phyloP scores from a whole-genome alignment of 768 basidiomycete species.

The Leccinum olivaceopallidum region DNA sequence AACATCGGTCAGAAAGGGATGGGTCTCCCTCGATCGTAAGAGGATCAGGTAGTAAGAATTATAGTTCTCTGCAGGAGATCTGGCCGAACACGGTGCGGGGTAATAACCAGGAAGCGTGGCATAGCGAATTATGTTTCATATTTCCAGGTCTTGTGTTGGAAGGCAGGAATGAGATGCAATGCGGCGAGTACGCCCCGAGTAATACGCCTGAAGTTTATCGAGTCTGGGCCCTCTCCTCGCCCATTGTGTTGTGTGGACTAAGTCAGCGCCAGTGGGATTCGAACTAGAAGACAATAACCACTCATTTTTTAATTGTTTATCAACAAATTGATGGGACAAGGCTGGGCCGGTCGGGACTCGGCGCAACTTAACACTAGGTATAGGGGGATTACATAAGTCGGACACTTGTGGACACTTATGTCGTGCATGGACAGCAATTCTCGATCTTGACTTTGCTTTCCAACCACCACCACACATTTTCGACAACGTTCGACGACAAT shows the following conservation, averaged over 20 bases:
- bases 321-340: not conserved
- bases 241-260: not conserved
- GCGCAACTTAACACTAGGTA: not conserved
- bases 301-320: not conserved
- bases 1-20: not conserved
- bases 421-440: not conserved
- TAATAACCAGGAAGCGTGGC: too few species aligned
- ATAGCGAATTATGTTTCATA: not conserved
- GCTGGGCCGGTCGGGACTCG: too few species aligned
- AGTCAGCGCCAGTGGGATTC: not conserved
- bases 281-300: too few species aligned
- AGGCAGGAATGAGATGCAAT: not conserved
- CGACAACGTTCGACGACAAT: not conserved
- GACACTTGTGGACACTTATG: slow-evolving; percentile 5
- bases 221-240: not conserved
- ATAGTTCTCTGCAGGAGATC: too few species aligned
- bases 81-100: too few species aligned
- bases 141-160: not conserved
- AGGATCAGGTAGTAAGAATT: not conserved
- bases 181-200: not conserved
- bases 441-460: not conserved
- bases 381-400: not conserved
- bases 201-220: not conserved
- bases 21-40: not conserved
- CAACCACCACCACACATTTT: not conserved